phyloP scores from a whole-genome alignment of 2,329 filamentous ascomycete species.

The Talaromyces verruculosus region DNA sequence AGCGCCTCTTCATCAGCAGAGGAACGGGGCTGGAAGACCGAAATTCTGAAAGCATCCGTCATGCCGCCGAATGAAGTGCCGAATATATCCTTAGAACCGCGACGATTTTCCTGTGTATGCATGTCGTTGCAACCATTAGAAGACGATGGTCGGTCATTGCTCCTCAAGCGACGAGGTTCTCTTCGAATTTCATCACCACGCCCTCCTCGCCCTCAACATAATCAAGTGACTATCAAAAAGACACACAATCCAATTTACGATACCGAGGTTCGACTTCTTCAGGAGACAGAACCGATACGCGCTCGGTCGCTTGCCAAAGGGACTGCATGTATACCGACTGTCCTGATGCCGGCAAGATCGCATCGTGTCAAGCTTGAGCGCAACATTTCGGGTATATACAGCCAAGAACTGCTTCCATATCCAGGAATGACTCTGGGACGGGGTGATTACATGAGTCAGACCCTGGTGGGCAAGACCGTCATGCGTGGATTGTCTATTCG shows the following conservation, averaged over 20 bases:
- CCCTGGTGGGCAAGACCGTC: slow-evolving; percentile 60
- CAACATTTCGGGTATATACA: slow-evolving; percentile 77
- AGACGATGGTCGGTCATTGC: slow-evolving; percentile 69
- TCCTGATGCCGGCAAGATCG: slow-evolving; percentile 70
- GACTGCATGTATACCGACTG: slow-evolving; percentile 57
- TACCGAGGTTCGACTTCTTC: slow-evolving; percentile 46
- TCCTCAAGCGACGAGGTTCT: slow-evolving; percentile 59
- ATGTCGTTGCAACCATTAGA: slow-evolving; percentile 73
- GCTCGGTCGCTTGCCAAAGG: slow-evolving; percentile 78
- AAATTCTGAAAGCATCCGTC: slow-evolving; percentile 58
- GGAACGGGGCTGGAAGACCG: slow-evolving; percentile 73
- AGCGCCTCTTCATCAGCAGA: slow-evolving; percentile 82
- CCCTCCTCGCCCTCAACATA: slow-evolving; percentile 66
- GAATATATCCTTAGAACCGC: slow-evolving; percentile 37
- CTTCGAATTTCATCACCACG: slow-evolving; percentile 74
- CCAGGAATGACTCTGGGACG: slow-evolving; percentile 72
- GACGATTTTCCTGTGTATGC: slow-evolving; percentile 48
- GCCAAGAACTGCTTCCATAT: slow-evolving; percentile 73
- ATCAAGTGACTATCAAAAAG: slow-evolving; percentile 78
- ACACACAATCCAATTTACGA: slow-evolving; percentile 67
- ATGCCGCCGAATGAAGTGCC: slow-evolving; percentile 53
- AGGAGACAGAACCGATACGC: slow-evolving; percentile 63
- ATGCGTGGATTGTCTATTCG: slow-evolving; percentile 75
- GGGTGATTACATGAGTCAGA: slow-evolving; percentile 73
- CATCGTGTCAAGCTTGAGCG: slow-evolving; percentile 77